phyloP scores from a whole-genome alignment of 2,329 filamentous ascomycete genomes.

The Fusarium sp. region DNA sequence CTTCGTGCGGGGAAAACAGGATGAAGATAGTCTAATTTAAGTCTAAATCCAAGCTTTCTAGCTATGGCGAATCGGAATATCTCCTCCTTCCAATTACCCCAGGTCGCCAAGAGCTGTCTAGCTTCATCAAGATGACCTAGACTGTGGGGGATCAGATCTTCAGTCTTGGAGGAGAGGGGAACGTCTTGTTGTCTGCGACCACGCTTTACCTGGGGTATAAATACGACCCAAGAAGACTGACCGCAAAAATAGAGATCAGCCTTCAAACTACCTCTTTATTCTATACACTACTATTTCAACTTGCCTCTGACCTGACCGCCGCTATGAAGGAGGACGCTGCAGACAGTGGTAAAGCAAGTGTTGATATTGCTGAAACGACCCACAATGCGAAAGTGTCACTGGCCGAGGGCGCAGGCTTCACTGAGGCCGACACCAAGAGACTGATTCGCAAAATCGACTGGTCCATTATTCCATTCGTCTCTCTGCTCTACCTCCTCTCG shows the following conservation, averaged over 20 bases:
- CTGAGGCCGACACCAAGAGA: neutral
- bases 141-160: neutral
- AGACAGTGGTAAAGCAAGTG: neutral
- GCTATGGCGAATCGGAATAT: neutral
- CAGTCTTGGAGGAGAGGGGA: neutral
- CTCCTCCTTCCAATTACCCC: neutral
- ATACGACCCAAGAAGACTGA: neutral
- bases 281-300: neutral
- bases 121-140: neutral
- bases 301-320: neutral
- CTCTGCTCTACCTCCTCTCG: neutral
- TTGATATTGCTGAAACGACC: neutral
- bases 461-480: neutral
- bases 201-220: neutral
- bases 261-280: neutral
- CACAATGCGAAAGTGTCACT: neutral
- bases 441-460: conserved; percentile 3
- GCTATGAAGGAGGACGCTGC: neutral
- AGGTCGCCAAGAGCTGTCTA: neutral
- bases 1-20: neutral
- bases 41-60: neutral
- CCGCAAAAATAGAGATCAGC: neutral
- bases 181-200: neutral
- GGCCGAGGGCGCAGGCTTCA: neutral
- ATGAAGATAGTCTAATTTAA: neutral